Evolutionary conservation across 768 basidiomycete genomes (phyloP).

Genomic region (Termitomyces sp.): DNA sequence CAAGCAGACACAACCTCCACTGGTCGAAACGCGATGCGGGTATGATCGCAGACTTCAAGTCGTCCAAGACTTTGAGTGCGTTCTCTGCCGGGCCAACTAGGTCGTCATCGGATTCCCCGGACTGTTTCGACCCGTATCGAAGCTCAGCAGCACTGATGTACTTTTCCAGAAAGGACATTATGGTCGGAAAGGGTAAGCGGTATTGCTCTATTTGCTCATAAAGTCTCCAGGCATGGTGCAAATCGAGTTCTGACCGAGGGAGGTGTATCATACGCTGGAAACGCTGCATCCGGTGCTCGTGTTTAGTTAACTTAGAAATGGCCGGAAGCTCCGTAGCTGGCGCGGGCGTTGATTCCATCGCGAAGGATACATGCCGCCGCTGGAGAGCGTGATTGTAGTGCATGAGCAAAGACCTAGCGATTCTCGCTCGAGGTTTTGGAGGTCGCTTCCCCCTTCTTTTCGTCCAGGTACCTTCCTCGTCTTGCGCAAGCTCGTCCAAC

Average conservation of each 20-base stretch:
- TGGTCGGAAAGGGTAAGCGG: conserved; percentile 1
- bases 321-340: neutral
- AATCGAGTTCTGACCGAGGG: conserved; percentile 19
- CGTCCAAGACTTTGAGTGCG: neutral
- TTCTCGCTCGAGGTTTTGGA: neutral
- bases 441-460: conserved; percentile 3
- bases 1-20: conserved; percentile 8
- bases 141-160: conserved; percentile 20
- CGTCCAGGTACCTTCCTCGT: conserved; percentile 1
- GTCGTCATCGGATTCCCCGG: neutral
- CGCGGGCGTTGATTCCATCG: neutral
- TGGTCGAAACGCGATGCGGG: conserved; percentile 5
- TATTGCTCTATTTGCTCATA: conserved; percentile 22
- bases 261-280: conserved; percentile 5
- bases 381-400: conserved; percentile 8
- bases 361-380: conserved; percentile 16
- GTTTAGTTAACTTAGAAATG: neutral
- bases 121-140: neutral
- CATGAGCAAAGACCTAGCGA: neutral
- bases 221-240: conserved; percentile 34
- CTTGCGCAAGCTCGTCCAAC: conserved; percentile 25
- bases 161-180: conserved; percentile 17
- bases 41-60: neutral
- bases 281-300: neutral
- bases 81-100: neutral